Conservation (phyloP, 345 rosid species). For the Litchi chinensis region DNA sequence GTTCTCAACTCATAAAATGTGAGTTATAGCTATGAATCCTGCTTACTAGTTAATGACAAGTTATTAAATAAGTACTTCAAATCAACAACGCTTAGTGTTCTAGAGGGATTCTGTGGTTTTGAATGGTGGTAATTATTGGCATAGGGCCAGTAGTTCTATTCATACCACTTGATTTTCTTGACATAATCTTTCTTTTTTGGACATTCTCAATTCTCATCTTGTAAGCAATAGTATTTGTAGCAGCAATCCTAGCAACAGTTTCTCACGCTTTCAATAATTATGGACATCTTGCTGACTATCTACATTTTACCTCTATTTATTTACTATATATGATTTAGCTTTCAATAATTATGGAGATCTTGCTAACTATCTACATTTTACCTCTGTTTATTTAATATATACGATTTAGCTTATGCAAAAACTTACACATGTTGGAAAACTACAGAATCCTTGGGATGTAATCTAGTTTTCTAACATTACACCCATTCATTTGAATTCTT, state of each 20-base stretch:
- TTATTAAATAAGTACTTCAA: neutral
- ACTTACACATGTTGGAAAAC: slow-evolving; percentile 9
- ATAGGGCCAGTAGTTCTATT: neutral
- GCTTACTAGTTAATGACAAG: neutral
- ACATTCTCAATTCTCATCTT: neutral
- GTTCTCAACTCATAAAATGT: neutral
- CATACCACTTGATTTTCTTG: neutral
- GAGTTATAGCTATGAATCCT: neutral
- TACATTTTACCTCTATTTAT: neutral
- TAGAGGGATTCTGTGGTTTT: neutral
- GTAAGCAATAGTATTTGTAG: slow-evolving; percentile 1
- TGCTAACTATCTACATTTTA: neutral
- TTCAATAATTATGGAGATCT: too few relatives aligned
- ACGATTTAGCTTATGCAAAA: neutral
- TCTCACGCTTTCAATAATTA: neutral
- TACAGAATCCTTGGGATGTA: slow-evolving; percentile 95
- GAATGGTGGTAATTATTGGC: neutral
- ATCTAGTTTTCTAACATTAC: slow-evolving; percentile 73
- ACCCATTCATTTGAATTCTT: slow-evolving; percentile 79
- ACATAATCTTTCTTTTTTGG: neutral
- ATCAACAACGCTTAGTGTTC: neutral
- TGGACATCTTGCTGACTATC: neutral
- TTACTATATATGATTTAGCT: neutral
- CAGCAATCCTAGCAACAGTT: neutral
- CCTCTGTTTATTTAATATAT: neutral